A percentile compares a stretch with the other conserved stretches of the same genome.
phyloP scores from a whole-genome alignment of 2,329 filamentous ascomycete species.

The Fusarium subglutinans region DNA sequence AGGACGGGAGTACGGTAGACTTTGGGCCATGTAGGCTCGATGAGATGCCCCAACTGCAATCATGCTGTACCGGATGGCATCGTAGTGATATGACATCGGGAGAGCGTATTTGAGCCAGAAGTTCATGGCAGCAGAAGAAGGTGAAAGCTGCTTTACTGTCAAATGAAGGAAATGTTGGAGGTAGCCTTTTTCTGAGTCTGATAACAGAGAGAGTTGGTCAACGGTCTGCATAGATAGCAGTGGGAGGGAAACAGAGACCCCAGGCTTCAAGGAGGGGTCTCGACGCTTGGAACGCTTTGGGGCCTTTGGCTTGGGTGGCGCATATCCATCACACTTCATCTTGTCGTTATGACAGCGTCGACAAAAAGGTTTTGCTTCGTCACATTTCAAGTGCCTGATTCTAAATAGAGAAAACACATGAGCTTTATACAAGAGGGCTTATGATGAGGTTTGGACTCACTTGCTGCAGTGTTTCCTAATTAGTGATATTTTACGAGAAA shows the following conservation, averaged over 20 bases:
- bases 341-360: slow-evolving; percentile 14
- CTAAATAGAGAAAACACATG: neutral
- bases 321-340: slow-evolving; percentile 15
- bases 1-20: neutral
- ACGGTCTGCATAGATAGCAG: neutral
- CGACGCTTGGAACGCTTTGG: neutral
- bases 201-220: neutral
- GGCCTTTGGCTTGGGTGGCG: neutral
- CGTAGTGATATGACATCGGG: slow-evolving; percentile 2
- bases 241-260: neutral
- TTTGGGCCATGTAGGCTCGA: slow-evolving; percentile 1
- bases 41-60: slow-evolving; percentile 10
- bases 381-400: slow-evolving; percentile 7
- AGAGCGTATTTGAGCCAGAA: slow-evolving; percentile 7
- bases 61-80: slow-evolving; percentile 12
- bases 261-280: neutral
- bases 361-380: slow-evolving; percentile 6
- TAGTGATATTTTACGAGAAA: neutral
- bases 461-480: neutral
- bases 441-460: neutral
- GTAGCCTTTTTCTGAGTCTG: neutral
- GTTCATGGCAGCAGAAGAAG: neutral
- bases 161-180: slow-evolving; percentile 3
- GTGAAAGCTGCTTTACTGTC: neutral
- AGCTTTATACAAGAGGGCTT: neutral